These are phyloP conservation scores for Pseudogymnoascus sp. DNA, from an alignment of 2,329 filamentous ascomycete species.

Conservation along the genomic window DNA sequence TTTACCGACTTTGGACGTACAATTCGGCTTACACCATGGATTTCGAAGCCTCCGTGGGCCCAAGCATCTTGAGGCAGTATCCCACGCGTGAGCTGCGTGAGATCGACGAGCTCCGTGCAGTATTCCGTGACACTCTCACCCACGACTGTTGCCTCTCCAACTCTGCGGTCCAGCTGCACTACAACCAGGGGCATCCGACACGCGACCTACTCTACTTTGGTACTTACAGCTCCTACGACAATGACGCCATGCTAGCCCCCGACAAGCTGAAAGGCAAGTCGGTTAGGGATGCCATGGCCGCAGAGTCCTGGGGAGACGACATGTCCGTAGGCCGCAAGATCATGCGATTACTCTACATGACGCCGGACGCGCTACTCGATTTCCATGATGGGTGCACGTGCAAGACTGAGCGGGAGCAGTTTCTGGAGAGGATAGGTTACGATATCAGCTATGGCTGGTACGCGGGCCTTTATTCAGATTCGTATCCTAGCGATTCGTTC, in stretches of 20 bases:
- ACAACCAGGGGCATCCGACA: slow-evolving; percentile 14
- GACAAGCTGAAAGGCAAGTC: slow-evolving; percentile 8
- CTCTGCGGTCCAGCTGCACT: slow-evolving; percentile 23
- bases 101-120: slow-evolving; percentile 23
- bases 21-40: slow-evolving; percentile 26
- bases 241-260: background rate
- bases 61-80: background rate
- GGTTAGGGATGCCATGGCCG: background rate
- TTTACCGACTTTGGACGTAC: slow-evolving; percentile 29
- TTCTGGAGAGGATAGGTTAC: background rate
- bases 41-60: background rate
- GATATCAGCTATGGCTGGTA: background rate
- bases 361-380: background rate
- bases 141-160: slow-evolving; percentile 25
- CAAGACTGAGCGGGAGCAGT: slow-evolving; percentile 4
- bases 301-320: slow-evolving; percentile 9
- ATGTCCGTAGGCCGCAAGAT: background rate
- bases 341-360: background rate
- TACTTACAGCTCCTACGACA: background rate
- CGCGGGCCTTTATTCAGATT: background rate
- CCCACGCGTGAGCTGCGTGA: slow-evolving; percentile 4
- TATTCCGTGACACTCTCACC: slow-evolving; percentile 24
- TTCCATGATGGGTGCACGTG: slow-evolving; percentile 1
- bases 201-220: slow-evolving; percentile 7
- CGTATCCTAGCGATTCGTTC: background rate